Conservation (phyloP, 2,329 filamentous ascomycete genomes). For the Fonsecaea erecta region DNA sequence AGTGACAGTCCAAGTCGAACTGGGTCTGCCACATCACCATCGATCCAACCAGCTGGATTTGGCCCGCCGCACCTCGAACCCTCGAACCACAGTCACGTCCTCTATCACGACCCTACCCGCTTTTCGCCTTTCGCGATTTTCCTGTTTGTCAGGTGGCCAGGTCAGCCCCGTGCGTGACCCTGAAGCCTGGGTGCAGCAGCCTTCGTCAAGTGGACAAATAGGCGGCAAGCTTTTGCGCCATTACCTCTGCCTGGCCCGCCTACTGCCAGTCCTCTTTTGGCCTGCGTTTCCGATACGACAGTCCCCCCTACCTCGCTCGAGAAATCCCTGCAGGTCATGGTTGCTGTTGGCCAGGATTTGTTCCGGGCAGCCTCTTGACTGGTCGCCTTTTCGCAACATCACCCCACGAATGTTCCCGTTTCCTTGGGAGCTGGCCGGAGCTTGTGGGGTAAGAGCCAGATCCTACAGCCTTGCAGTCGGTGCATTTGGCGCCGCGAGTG, state of each 20-base stretch:
- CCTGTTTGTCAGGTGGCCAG: constrained; percentile 27
- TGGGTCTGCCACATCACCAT: constrained; percentile 5
- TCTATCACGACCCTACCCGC: constrained; percentile 8
- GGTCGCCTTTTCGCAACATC: constrained; percentile 14
- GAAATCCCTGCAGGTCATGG: constrained; percentile 21
- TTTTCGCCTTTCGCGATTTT: constrained; percentile 9
- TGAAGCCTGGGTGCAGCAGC: neutral
- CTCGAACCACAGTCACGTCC: constrained; percentile 7
- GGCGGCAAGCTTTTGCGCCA: constrained; percentile 10
- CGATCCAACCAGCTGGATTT: neutral
- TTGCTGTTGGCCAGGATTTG: constrained; percentile 15
- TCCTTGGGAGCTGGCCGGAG: neutral
- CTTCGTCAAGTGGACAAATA: constrained; percentile 17
- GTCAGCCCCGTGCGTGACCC: constrained; percentile 10
- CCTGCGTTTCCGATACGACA: constrained; percentile 21
- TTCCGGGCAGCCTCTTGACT: constrained; percentile 13
- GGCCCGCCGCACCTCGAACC: neutral
- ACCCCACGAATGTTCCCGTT: neutral
- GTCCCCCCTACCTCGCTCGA: constrained; percentile 5
- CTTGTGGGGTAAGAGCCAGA: neutral
- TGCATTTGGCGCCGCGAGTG: neutral
- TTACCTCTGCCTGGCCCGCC: constrained; percentile 20
- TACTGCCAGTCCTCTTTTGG: constrained; percentile 22
- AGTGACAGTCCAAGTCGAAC: neutral
- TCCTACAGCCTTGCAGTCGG: constrained; percentile 21